Evolutionary conservation across 257 asterid genomes (phyloP).

Genomic region (Gardenia jasminoides): DNA sequence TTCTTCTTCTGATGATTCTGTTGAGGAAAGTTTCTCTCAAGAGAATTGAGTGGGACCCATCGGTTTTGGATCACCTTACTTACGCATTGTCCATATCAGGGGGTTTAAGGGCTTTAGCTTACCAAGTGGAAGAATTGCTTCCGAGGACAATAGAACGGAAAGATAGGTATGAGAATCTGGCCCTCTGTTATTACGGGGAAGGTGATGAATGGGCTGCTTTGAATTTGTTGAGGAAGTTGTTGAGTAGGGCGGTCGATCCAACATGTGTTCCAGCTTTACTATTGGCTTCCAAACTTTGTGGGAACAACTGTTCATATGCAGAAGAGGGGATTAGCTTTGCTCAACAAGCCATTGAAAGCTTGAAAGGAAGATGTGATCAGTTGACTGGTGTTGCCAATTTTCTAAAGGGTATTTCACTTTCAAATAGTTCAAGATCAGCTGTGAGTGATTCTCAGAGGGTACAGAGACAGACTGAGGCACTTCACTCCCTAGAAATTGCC

Average conservation of each 20-base stretch:
- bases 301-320: constrained; percentile 35
- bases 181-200: constrained; percentile 78
- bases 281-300: constrained; percentile 67
- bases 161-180: constrained; percentile 60
- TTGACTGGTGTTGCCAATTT: constrained; percentile 60
- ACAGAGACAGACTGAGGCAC: constrained; percentile 57
- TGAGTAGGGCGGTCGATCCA: constrained; percentile 40
- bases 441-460: constrained; percentile 47
- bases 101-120: constrained; percentile 65
- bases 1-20: constrained; percentile 75
- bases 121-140: constrained; percentile 77
- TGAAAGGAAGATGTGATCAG: constrained; percentile 51
- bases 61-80: constrained; percentile 74
- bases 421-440: constrained; percentile 44
- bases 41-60: constrained; percentile 80
- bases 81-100: constrained; percentile 80
- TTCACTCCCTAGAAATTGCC: constrained; percentile 65
- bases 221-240: constrained; percentile 61
- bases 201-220: constrained; percentile 61
- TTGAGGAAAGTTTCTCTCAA: constrained; percentile 54
- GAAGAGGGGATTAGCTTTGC: constrained; percentile 72
- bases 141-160: constrained; percentile 61
- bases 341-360: constrained; percentile 51
- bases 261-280: constrained; percentile 49
- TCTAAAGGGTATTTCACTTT: constrained; percentile 64